Base-by-base conservation (phyloP, 2,329 filamentous ascomycete species). In the Aspergillus aculeatinus region DNA sequence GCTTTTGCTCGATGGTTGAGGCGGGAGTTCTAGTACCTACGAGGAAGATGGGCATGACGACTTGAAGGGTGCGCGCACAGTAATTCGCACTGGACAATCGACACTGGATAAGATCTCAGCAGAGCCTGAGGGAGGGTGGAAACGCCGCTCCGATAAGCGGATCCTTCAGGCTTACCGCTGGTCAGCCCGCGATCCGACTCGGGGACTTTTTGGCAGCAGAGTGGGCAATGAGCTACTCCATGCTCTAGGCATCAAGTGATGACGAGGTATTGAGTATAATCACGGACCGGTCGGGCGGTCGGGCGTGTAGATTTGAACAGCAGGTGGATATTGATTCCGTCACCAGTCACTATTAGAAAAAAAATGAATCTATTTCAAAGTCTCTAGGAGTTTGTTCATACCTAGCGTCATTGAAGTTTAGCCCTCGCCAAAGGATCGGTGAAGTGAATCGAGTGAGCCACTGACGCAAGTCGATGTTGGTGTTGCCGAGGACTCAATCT, bases 271-370 rank as follows among this genome's bases (percentile, higher is more conserved):
- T n/a, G 39, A 19, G 39, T 16, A 31, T 55, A 42, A 10, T 31
- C 33, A 47, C 42, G 42, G 19, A 25, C 23, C 42, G 42, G 51
- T 44, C 51, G 51, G 51, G 31, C 21, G 33, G 27, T 29, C 27
- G 27, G 27, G 27, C 31, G 52, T 16, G 6, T n/a, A 48, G 44
- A 55, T 35, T n/a, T 9, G 16, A 16, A 44, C 16, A 7, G 39
- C 53, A 33, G 48, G 9, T 21, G 53, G 53, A 48, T 29, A 55
- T 25, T 39, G 42, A 31, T 48, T 55, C 53, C 53, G 53, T 48
- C n/a, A 31, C 44, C 53, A 47, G 42, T 48, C 23, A 16, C 33
- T 4, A 16, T 2, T 35, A 1, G 33, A 3, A 12, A 35, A 12
- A 12, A 35, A 5, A 5, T 11, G 19, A 19, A 44, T n/a, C 4